Percentiles rank a stretch among this genome's conserved stretches.
Conservation (phyloP, 1,284 basidiomycete genomes). For the Trametes sp. region DNA sequence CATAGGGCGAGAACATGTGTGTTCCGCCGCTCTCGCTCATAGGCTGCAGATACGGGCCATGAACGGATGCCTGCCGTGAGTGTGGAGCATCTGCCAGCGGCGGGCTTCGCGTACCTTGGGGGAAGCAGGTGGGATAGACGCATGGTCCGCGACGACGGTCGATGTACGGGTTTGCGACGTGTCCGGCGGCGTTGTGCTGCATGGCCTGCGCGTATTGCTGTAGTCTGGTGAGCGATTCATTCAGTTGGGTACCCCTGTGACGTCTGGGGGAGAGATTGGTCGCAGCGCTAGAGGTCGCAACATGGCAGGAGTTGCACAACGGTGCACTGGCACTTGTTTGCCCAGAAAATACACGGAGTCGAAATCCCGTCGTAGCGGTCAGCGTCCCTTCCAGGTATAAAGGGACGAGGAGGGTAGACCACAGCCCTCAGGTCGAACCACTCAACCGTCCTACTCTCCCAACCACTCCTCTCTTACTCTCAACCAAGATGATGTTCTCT, state of each 20-base stretch:
- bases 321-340: no score
- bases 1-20: not conserved
- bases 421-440: conserved; percentile 5
- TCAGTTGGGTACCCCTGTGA: conserved; percentile 2
- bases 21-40: not conserved
- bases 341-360: not conserved
- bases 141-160: not conserved
- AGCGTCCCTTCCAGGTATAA: not conserved
- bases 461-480: not conserved
- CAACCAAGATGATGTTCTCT: conserved; percentile 20
- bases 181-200: not conserved
- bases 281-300: not conserved
- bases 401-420: not conserved
- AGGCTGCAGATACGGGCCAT: not conserved
- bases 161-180: not conserved
- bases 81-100: conserved; percentile 9
- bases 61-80: not conserved
- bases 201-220: not conserved
- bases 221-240: not conserved
- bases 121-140: conserved; percentile 2
- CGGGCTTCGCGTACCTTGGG: not conserved
- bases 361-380: not conserved
- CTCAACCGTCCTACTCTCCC: conserved; percentile 2
- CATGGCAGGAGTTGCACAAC: not conserved
- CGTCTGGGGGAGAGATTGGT: conserved; percentile 1